Percentiles rank a stretch among this genome's conserved stretches.
phyloP scores from a whole-genome alignment of 2,329 filamentous ascomycete species.

The Fusarium beomiforme region DNA sequence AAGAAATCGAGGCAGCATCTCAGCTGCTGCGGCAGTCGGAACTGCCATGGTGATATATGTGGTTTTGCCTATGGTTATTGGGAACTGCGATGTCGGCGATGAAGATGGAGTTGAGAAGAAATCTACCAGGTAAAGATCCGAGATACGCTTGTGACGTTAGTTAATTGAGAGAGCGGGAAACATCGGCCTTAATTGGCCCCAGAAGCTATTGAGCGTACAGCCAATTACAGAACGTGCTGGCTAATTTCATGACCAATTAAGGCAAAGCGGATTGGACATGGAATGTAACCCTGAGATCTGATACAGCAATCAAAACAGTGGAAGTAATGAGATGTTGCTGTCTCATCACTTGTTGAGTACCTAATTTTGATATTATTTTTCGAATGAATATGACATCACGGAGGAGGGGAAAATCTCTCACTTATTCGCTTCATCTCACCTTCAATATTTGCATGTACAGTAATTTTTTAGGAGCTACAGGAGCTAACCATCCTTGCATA shows the following conservation, averaged over 20 bases:
- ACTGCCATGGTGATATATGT: conserved; percentile 41
- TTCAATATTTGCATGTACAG: neutral
- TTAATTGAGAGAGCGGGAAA: conserved; percentile 36
- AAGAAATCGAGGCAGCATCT: conserved; percentile 62
- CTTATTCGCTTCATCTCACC: neutral
- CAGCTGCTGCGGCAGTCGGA: conserved; percentile 44
- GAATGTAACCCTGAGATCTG: conserved; percentile 18
- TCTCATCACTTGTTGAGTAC: neutral
- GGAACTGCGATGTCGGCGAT: conserved; percentile 15
- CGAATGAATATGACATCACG: no score
- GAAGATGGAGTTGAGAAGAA: conserved; percentile 24
- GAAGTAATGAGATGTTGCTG: neutral
- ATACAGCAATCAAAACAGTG: no score
- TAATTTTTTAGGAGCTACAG: neutral
- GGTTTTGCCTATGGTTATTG: neutral
- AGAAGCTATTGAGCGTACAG: neutral
- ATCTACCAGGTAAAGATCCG: conserved; percentile 14
- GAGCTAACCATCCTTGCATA: neutral
- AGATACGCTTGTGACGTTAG: conserved; percentile 33
- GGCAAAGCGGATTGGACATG: conserved; percentile 1
- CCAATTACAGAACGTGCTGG: conserved; percentile 24
- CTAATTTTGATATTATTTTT: no score
- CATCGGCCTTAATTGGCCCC: conserved; percentile 41
- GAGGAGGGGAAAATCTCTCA: no score
- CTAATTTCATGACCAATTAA: conserved; percentile 22